Evolutionary conservation across 2,329 filamentous ascomycete genomes (phyloP).

Genomic region (Cladosporium halotolerans): DNA sequence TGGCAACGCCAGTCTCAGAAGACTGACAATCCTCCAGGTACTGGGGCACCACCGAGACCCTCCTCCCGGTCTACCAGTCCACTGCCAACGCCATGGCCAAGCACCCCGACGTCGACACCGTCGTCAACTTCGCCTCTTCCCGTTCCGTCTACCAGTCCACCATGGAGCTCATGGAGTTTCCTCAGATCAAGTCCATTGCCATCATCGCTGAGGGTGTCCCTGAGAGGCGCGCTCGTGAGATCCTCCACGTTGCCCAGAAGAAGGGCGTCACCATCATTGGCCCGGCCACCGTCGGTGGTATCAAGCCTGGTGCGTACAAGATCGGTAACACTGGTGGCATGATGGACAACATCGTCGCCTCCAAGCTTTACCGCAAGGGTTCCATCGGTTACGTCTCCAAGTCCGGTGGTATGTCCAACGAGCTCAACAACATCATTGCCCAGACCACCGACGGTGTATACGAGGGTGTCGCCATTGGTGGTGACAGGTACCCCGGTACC

Average conservation of each 20-base stretch:
- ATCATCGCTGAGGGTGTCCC: constrained; percentile 99
- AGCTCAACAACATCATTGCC: constrained; percentile 98
- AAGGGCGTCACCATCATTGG: constrained; percentile 99
- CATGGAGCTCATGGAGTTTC: constrained; percentile 95
- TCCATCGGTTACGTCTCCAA: constrained; percentile 99
- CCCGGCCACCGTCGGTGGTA: constrained; percentile 95
- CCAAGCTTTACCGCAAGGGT: constrained; percentile 98
- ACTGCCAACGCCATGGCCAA: constrained; percentile 89
- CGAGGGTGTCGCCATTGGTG: constrained; percentile 98
- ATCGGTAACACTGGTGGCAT: constrained; percentile 99
- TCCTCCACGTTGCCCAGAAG: constrained; percentile 91
- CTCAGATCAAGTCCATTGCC: constrained; percentile 96
- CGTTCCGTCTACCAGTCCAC: constrained; percentile 98
- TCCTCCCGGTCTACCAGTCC: constrained; percentile 95
- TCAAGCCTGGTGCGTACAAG: constrained; percentile 99
- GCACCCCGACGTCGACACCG: constrained; percentile 93
- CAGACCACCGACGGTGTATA: constrained; percentile 96
- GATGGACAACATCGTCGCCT: constrained; percentile 99
- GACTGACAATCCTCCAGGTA: constrained; percentile 49
- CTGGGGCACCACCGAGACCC: constrained; percentile 99
- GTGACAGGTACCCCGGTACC: constrained; percentile 97
- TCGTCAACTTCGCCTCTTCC: constrained; percentile 99
- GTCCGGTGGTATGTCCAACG: constrained; percentile 99
- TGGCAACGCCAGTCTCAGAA: constrained; percentile 6
- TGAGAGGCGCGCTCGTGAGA: constrained; percentile 97